Percentiles rank a stretch among this genome's conserved stretches.
These are phyloP conservation scores for Aspergillus diversus DNA, from an alignment of 495 filamentous ascomycete species.

Conservation along the genomic window DNA sequence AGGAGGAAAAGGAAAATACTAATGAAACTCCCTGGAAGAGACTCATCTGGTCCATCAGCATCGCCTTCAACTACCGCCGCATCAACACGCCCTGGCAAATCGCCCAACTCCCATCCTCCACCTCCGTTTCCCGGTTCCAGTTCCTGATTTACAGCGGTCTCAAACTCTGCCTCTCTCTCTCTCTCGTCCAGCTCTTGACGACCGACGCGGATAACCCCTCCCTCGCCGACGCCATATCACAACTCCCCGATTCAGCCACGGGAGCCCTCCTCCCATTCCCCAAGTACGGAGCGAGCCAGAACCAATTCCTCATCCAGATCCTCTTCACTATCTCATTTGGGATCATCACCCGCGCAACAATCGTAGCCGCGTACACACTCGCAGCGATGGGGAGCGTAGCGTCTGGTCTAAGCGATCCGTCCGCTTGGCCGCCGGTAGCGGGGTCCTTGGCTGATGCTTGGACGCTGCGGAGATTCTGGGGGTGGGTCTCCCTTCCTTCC, in stretches of 20 bases:
- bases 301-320: background rate
- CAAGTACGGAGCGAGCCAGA: background rate
- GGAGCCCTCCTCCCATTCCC: constrained; percentile 15
- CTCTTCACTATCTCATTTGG: constrained; percentile 27
- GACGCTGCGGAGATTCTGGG: constrained; percentile 24
- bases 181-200: constrained; percentile 19
- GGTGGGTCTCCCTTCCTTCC: constrained; percentile 15
- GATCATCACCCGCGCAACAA: constrained; percentile 19
- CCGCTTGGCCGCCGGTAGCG: constrained; percentile 24
- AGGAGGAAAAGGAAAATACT: background rate
- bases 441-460: constrained; percentile 20
- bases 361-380: constrained; percentile 19
- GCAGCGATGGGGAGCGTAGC: constrained; percentile 9
- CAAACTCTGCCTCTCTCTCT: constrained; percentile 4
- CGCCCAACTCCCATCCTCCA: constrained; percentile 8
- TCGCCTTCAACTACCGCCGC: constrained; percentile 30
- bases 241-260: constrained; percentile 4
- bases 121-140: constrained; percentile 5
- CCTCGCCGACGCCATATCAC: constrained; percentile 1
- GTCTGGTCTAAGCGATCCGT: constrained; percentile 11
- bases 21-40: background rate
- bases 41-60: constrained; percentile 17
- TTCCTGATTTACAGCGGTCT: constrained; percentile 8
- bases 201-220: constrained; percentile 16
- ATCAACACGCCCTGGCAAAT: constrained; percentile 30